Percentiles rank a stretch among this genome's conserved stretches.
phyloP scores from a whole-genome alignment of 345 rosid genomes.

The Microcos paniculata region DNA sequence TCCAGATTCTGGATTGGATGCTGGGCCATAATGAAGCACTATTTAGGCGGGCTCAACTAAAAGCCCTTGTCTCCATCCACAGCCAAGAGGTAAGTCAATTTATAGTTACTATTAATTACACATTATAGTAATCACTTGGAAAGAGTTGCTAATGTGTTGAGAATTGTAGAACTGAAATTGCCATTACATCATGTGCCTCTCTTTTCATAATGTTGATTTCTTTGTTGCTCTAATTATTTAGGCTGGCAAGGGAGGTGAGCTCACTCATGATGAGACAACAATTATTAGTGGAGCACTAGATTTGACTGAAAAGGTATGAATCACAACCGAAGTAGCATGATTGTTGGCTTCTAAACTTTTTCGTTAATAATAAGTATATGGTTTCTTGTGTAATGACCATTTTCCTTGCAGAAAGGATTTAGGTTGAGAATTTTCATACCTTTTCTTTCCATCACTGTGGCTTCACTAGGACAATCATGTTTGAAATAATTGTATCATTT shows the following conservation, averaged over 20 bases:
- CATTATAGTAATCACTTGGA: not conserved
- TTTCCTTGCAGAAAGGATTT: not conserved
- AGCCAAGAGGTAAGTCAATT: slow-evolving; percentile 65
- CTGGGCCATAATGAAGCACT: slow-evolving; percentile 87
- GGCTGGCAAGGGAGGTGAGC: slow-evolving; percentile 99
- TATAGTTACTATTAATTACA: not conserved
- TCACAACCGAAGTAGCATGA: not conserved
- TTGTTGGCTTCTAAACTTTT: not conserved
- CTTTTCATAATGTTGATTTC: not conserved
- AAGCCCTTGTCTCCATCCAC: slow-evolving; percentile 93
- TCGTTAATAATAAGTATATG: not conserved
- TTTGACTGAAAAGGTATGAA: slow-evolving; percentile 84
- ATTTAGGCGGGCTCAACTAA: slow-evolving; percentile 93
- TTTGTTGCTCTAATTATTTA: slow-evolving; percentile 22
- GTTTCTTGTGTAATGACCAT: not conserved
- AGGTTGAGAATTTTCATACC: not conserved
- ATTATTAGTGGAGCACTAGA: slow-evolving; percentile 96
- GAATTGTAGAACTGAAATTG: not conserved
- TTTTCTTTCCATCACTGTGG: not conserved
- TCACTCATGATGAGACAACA: slow-evolving; percentile 97
- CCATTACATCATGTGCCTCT: not conserved
- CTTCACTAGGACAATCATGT: not conserved
- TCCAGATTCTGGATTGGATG: slow-evolving; percentile 82
- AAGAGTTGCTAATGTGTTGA: slow-evolving; percentile 5
- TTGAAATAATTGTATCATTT: not conserved